phyloP scores from a whole-genome alignment of 441 rosid genomes.

The Populus hybrid region DNA sequence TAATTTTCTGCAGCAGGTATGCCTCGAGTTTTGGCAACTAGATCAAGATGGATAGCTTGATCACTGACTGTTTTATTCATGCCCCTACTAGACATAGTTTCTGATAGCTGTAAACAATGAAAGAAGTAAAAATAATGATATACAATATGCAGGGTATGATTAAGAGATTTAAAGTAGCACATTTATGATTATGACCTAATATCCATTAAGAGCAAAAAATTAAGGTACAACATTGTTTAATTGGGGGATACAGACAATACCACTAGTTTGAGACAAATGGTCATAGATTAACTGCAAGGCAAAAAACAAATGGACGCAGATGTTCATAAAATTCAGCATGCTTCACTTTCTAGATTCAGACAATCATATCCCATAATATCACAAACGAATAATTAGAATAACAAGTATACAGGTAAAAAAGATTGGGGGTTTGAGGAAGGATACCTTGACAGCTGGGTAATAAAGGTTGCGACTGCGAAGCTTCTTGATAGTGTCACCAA shows the following conservation, averaged over 20 bases:
- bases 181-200: too few relatives aligned
- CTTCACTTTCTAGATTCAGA: not conserved
- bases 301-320: not conserved
- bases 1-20: conserved; percentile 73
- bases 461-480: conserved; percentile 71
- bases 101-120: conserved; percentile 55
- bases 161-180: too few relatives aligned
- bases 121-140: not conserved
- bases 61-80: conserved; percentile 90
- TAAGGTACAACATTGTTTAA: too few relatives aligned
- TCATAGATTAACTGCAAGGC: too few relatives aligned
- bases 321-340: not conserved
- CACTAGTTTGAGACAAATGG: too few relatives aligned
- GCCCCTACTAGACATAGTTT: conserved; percentile 63
- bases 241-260: too few relatives aligned
- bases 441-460: conserved; percentile 86
- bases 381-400: not conserved
- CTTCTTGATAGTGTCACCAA: conserved; percentile 79
- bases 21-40: conserved; percentile 74
- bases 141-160: too few relatives aligned
- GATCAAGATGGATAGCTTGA: conserved; percentile 96
- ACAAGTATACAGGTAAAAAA: not conserved
- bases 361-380: not conserved
- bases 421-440: not conserved
- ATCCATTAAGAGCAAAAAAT: too few relatives aligned